phyloP scores from a whole-genome alignment of 2,329 filamentous ascomycete species.

The Monosporascus ibericus region DNA sequence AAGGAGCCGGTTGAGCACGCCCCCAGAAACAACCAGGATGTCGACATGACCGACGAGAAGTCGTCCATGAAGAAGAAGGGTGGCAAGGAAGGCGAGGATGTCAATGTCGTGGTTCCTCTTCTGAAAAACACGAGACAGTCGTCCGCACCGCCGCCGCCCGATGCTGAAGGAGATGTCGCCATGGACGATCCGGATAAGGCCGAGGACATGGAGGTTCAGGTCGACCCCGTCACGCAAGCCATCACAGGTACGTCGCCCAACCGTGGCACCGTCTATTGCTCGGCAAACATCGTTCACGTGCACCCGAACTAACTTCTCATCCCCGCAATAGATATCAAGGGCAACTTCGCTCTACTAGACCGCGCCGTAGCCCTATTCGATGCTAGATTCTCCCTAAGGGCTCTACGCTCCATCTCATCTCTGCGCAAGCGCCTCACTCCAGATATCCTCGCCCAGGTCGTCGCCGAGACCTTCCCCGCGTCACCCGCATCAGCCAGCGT shows the following conservation, averaged over 20 bases:
- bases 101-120: slow-evolving; percentile 74
- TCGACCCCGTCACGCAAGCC: slow-evolving; percentile 55
- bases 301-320: slow-evolving; percentile 12
- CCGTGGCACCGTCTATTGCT: not conserved
- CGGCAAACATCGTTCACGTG: not conserved
- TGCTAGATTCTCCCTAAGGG: slow-evolving; percentile 87
- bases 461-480: slow-evolving; percentile 71
- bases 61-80: slow-evolving; percentile 57
- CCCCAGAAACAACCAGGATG: slow-evolving; percentile 59
- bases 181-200: slow-evolving; percentile 59
- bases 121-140: slow-evolving; percentile 58
- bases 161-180: slow-evolving; percentile 62
- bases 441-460: slow-evolving; percentile 73
- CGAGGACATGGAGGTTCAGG: slow-evolving; percentile 45
- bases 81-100: slow-evolving; percentile 65
- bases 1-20: slow-evolving; percentile 65
- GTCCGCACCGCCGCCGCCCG: slow-evolving; percentile 48
- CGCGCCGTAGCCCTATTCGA: slow-evolving; percentile 91
- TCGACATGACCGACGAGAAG: slow-evolving; percentile 65
- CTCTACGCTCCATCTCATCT: slow-evolving; percentile 89
- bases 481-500: slow-evolving; percentile 54
- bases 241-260: slow-evolving; percentile 46
- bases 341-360: slow-evolving; percentile 86
- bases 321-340: slow-evolving; percentile 71
- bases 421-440: slow-evolving; percentile 85